phyloP scores from a whole-genome alignment of 1,284 basidiomycete species.

The Melampsora occidentalis region DNA sequence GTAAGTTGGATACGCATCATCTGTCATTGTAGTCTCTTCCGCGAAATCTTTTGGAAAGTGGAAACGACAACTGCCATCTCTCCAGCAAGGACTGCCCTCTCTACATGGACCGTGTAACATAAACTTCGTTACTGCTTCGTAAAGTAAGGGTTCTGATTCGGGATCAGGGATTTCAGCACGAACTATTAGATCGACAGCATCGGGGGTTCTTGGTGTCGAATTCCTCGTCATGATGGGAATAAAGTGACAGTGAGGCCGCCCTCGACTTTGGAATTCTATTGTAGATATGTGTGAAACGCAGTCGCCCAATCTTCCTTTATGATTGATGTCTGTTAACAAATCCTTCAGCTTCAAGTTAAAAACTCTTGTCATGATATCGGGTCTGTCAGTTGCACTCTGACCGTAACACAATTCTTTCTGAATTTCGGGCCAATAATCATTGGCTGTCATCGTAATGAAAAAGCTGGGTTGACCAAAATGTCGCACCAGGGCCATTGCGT shows the following conservation, averaged over 20 bases:
- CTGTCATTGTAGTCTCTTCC: neutral
- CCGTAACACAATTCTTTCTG: neutral
- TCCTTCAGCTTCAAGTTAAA: slow-evolving; percentile 3
- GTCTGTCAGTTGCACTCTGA: neutral
- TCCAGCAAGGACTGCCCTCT: neutral
- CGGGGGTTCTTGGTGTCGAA: neutral
- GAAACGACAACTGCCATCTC: neutral
- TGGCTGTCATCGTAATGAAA: slow-evolving; percentile 57
- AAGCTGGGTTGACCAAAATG: slow-evolving; percentile 52
- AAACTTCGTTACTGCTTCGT: neutral
- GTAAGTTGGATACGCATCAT: neutral
- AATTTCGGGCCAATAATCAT: slow-evolving; percentile 56
- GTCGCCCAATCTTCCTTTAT: neutral
- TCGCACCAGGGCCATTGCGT: slow-evolving; percentile 54
- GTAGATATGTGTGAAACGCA: no score
- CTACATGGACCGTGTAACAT: slow-evolving; percentile 6
- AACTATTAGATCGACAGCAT: neutral
- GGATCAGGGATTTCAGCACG: neutral
- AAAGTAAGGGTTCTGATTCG: neutral
- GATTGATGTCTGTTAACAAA: neutral
- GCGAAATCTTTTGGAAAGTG: neutral
- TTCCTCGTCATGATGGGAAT: neutral
- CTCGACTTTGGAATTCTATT: neutral
- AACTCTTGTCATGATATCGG: neutral
- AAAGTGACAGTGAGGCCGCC: neutral